These are phyloP conservation scores for Xylaria nigripes DNA, from an alignment of 495 filamentous ascomycete species.

Conservation along the genomic window DNA sequence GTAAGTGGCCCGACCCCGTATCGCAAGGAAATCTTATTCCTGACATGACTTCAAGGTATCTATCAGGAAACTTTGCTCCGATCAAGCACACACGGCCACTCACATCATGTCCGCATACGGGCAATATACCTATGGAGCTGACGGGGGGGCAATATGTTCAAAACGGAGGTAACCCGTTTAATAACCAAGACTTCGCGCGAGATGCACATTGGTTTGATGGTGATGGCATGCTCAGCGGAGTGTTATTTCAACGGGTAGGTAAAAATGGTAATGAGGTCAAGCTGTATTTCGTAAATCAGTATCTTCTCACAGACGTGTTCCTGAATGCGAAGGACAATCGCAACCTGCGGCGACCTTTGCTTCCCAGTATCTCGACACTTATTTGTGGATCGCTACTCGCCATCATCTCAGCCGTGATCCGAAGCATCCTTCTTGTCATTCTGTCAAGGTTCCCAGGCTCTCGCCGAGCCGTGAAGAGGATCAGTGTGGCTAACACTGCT, in stretches of 20 bases:
- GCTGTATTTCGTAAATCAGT: slow-evolving; percentile 57
- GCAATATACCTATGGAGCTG: slow-evolving; percentile 50
- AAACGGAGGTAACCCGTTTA: slow-evolving; percentile 61
- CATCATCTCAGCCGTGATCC: slow-evolving; percentile 39
- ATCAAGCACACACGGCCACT: slow-evolving; percentile 41
- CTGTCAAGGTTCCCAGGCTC: slow-evolving; percentile 48
- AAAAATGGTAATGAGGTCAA: slow-evolving; percentile 26
- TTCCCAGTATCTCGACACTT: slow-evolving; percentile 56
- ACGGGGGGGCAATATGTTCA: slow-evolving; percentile 58
- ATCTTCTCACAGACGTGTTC: slow-evolving; percentile 55
- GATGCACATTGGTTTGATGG: slow-evolving; percentile 64
- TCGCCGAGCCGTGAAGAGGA: slow-evolving; percentile 46
- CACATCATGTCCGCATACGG: slow-evolving; percentile 44
- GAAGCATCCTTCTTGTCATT: slow-evolving; percentile 45
- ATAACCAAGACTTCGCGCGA: slow-evolving; percentile 46
- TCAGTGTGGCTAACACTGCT: slow-evolving; percentile 57
- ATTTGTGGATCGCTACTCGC: slow-evolving; percentile 41
- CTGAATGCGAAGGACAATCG: slow-evolving; percentile 39
- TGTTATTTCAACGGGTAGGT: slow-evolving; percentile 40
- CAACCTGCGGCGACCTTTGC: slow-evolving; percentile 40
- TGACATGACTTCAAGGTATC: slow-evolving; percentile 28
- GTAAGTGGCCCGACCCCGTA: neutral
- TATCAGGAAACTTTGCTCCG: slow-evolving; percentile 58
- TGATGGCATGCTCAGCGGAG: slow-evolving; percentile 62
- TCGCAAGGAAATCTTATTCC: neutral